Evolutionary conservation across 192 early-diverging fungal species (phyloP).

Genomic region (Dimargaris xerosporica): DNA sequence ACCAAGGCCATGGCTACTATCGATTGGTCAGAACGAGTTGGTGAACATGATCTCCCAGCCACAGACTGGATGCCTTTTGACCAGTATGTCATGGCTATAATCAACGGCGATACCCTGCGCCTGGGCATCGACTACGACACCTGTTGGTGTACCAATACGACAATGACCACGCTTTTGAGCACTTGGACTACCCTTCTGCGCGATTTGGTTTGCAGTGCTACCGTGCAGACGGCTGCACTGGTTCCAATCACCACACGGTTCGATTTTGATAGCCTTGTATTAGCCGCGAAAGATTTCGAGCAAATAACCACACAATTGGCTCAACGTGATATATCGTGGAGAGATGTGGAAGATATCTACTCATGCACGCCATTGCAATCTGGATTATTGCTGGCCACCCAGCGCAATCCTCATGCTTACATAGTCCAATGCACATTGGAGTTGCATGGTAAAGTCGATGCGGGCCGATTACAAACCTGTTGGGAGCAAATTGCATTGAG

Average conservation of each 20-base stretch:
- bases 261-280: neutral
- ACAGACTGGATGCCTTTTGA: neutral
- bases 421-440: neutral
- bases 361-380: neutral
- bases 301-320: neutral
- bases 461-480: neutral
- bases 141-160: neutral
- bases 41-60: conserved; percentile 2
- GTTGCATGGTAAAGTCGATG: neutral
- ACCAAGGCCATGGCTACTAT: neutral
- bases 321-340: neutral
- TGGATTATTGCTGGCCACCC: neutral
- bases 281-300: neutral
- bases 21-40: neutral
- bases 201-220: neutral
- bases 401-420: conserved; percentile 1
- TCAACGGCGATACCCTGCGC: neutral
- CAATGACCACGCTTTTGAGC: neutral
- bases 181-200: neutral
- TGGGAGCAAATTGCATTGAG: neutral
- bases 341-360: conserved; percentile 1
- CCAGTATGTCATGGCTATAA: neutral
- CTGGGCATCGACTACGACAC: conserved; percentile 5
- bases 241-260: neutral
- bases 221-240: neutral